A percentile compares a stretch with the other conserved stretches of the same genome.
Evolutionary conservation across 2,329 filamentous ascomycete genomes (phyloP).

Genomic region (Stemphylium lycopersici): DNA sequence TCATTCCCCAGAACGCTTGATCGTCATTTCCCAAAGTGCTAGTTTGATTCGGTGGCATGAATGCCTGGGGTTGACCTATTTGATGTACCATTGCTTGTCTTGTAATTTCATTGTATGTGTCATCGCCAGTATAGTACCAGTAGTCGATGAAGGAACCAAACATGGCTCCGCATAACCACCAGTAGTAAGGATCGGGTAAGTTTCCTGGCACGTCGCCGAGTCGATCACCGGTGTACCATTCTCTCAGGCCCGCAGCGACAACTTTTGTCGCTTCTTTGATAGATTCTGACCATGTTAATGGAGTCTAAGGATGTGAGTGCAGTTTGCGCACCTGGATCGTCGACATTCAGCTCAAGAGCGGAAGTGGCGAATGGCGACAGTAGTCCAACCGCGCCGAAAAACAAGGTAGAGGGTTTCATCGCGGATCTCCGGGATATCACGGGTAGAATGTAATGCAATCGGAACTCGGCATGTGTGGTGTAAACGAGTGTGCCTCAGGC

Average conservation of each 20-base stretch:
- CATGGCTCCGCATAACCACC: constrained; percentile 51
- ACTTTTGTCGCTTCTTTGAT: constrained; percentile 66
- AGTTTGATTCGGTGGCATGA: constrained; percentile 76
- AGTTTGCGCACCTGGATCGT: constrained; percentile 23
- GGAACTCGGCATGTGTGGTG: constrained; percentile 10
- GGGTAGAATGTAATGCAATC: neutral
- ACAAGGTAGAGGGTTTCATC: constrained; percentile 28
- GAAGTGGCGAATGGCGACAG: constrained; percentile 21
- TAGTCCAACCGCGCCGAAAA: constrained; percentile 21
- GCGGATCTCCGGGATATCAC: constrained; percentile 15
- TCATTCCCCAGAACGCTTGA: constrained; percentile 73
- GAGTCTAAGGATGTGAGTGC: neutral
- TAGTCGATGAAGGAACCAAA: constrained; percentile 46
- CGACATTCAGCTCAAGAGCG: constrained; percentile 27
- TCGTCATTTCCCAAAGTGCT: constrained; percentile 70
- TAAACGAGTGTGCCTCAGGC: constrained; percentile 14
- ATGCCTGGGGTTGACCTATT: constrained; percentile 69
- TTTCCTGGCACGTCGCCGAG: constrained; percentile 65
- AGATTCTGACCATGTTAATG: constrained; percentile 56
- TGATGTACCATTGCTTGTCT: constrained; percentile 70
- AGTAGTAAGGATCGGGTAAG: constrained; percentile 51
- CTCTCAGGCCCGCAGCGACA: constrained; percentile 66
- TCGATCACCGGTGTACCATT: constrained; percentile 68
- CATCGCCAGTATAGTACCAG: constrained; percentile 48
- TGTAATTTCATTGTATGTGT: constrained; percentile 42